Evolutionary conservation across 1,284 basidiomycete genomes (phyloP).

Genomic region (Malassezia globosa): DNA sequence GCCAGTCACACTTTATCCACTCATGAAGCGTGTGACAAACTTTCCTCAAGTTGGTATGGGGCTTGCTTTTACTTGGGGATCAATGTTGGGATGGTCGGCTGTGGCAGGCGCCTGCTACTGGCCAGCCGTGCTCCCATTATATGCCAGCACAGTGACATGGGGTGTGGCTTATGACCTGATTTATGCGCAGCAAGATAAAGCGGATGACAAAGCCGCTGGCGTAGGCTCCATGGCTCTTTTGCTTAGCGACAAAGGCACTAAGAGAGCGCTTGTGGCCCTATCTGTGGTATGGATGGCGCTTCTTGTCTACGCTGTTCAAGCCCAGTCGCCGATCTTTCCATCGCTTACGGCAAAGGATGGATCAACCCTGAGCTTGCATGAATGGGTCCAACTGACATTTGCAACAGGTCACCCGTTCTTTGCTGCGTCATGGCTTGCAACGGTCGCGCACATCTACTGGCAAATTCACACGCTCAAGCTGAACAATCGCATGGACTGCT

Average conservation of each 20-base stretch:
- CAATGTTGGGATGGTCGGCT: slow-evolving; percentile 89
- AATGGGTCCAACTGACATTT: slow-evolving; percentile 51
- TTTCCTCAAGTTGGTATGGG: slow-evolving; percentile 70
- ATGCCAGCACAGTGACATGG: slow-evolving; percentile 80
- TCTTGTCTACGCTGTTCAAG: slow-evolving; percentile 57
- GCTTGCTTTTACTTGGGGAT: slow-evolving; percentile 87
- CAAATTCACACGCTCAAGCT: slow-evolving; percentile 63
- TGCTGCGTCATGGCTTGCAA: slow-evolving; percentile 59
- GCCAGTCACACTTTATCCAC: slow-evolving; percentile 76
- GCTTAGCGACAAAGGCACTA: slow-evolving; percentile 60
- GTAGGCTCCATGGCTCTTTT: slow-evolving; percentile 89
- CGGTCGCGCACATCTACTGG: slow-evolving; percentile 66
- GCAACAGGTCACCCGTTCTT: slow-evolving; percentile 66
- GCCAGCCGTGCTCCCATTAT: slow-evolving; percentile 64
- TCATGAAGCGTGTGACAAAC: slow-evolving; percentile 94
- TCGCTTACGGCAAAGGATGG: background rate
- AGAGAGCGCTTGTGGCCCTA: slow-evolving; percentile 64
- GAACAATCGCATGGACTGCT: slow-evolving; percentile 69
- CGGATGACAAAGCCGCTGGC: slow-evolving; percentile 73
- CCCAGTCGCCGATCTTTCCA: slow-evolving; percentile 8
- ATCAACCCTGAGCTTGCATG: background rate
- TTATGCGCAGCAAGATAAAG: slow-evolving; percentile 97
- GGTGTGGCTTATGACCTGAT: slow-evolving; percentile 95
- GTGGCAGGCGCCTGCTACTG: slow-evolving; percentile 72
- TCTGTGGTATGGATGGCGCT: slow-evolving; percentile 64